Base-by-base conservation (phyloP, 2,329 filamentous ascomycete species). In the Calonectria hawksworthii region DNA sequence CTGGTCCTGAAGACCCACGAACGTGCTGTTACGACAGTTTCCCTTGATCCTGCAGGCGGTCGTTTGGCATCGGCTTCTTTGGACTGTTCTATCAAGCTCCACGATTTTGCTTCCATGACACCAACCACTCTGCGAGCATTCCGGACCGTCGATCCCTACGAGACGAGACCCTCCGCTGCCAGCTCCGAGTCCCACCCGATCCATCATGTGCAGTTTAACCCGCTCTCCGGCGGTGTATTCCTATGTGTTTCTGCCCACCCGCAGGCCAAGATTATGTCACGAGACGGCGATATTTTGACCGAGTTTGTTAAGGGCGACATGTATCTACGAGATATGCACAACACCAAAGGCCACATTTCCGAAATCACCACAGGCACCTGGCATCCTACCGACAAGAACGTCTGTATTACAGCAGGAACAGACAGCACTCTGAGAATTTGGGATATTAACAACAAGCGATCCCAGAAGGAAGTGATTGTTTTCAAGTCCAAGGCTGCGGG, bases 291-390 rank as follows among this genome's bases (percentile, higher is more conserved):
- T 56, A 90, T 94, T 10, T 81, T 98, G 64, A 93, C 94, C 1
- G 96, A 98, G 82, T 99, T 98, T 78, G 94, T 96, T 79, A 99
- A 99, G 86, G 97, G 97, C 59, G 97, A 99, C 83, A 99, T 99
- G 96, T 99, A 99, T 82, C 87, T 99, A 78, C 92, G 96, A 70
- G 97, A 99, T 84, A 98, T 99, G 94, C 92, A 98, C 85, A 96
- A 99, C 83, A 99, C 97, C 6, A 99, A 98, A 84, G 97, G 97
- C 1, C 97, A 99, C 85, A 93, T 98, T 68, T 96, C 96, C 5
- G 97, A 98, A 85, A 92, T 98, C 51, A 96, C 95, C 4, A 94
- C 93, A 28, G 96, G 95, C 28, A 94, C 94, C 50, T 99, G 97
- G 97, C 95, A 96, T 85, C 97, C 97, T 0, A 93, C 93, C 3